Evolutionary conservation across 202 grass and related monocot species (phyloP).

Genomic region (Cymbopogon flexuosus): DNA sequence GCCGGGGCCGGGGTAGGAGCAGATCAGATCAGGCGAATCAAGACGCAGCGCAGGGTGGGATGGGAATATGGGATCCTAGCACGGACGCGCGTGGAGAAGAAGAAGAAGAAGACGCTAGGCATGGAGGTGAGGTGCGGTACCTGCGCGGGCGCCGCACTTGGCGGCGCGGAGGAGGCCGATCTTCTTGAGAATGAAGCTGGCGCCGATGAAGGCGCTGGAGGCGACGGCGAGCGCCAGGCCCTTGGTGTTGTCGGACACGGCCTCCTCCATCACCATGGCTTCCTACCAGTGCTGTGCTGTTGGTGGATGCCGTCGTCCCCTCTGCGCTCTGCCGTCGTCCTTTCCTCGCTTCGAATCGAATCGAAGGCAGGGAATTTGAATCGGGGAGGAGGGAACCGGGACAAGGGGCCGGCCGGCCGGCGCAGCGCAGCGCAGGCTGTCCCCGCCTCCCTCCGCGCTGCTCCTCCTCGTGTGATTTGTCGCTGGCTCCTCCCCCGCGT

Average conservation of each 20-base stretch:
- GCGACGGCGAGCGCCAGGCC: slow-evolving; percentile 63
- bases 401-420: background rate
- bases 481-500: background rate
- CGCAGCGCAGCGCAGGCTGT: background rate
- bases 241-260: slow-evolving; percentile 68
- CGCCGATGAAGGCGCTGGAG: slow-evolving; percentile 81
- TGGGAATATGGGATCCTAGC: background rate
- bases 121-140: background rate
- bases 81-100: background rate
- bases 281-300: background rate
- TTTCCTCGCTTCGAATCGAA: background rate
- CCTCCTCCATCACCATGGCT: background rate
- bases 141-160: slow-evolving; percentile 60
- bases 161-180: slow-evolving; percentile 73
- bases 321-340: too few relatives aligned
- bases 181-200: slow-evolving; percentile 98
- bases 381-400: background rate
- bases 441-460: background rate
- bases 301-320: background rate
- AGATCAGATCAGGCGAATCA: background rate
- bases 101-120: too few relatives aligned
- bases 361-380: slow-evolving; percentile 31
- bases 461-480: background rate
- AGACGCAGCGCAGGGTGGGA: background rate
- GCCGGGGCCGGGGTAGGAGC: background rate